These are phyloP conservation scores for Punctularia strigosozonata DNA, from an alignment of 768 basidiomycete species.

Conservation along the genomic window DNA sequence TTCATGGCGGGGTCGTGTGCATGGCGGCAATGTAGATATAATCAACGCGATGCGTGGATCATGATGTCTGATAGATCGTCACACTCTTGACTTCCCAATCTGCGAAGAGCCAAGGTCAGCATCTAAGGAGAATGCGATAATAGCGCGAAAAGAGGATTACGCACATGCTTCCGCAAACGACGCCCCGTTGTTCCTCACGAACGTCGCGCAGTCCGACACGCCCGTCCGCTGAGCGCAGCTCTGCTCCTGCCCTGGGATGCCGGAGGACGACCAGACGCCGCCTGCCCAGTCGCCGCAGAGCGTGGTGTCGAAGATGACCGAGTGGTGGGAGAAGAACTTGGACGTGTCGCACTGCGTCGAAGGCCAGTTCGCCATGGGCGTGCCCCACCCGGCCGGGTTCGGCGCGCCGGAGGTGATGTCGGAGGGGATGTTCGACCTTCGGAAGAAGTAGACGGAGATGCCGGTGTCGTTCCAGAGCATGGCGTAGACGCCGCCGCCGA, in stretches of 20 bases:
- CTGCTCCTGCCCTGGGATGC: conserved; percentile 74
- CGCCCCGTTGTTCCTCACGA: conserved; percentile 59
- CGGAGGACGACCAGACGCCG: conserved; percentile 58
- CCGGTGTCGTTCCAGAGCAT: conserved; percentile 74
- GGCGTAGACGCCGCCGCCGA: conserved; percentile 81
- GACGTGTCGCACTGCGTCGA: conserved; percentile 64
- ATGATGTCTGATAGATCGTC: conserved; percentile 49
- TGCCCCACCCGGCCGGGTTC: conserved; percentile 61
- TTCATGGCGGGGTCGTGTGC: too few species aligned
- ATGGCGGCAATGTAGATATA: too few species aligned
- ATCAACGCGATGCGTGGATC: too few species aligned
- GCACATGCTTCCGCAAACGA: conserved; percentile 69
- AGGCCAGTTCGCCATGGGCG: conserved; percentile 71
- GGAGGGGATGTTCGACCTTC: conserved; percentile 55
- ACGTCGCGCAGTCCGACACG: conserved; percentile 68
- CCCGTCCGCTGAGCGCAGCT: conserved; percentile 82
- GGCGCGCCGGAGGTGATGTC: conserved; percentile 73
- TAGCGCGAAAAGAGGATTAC: conserved; percentile 19
- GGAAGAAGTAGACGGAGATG: conserved; percentile 76
- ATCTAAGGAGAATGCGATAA: conserved; percentile 5
- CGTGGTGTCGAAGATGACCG: conserved; percentile 77
- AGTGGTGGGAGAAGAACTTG: conserved; percentile 68
- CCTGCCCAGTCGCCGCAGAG: conserved; percentile 90
- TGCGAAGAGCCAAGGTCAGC: conserved; percentile 15
- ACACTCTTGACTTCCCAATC: conserved; percentile 79